Conservation (phyloP, 345 rosid genomes). For the Physaria fendleri region DNA sequence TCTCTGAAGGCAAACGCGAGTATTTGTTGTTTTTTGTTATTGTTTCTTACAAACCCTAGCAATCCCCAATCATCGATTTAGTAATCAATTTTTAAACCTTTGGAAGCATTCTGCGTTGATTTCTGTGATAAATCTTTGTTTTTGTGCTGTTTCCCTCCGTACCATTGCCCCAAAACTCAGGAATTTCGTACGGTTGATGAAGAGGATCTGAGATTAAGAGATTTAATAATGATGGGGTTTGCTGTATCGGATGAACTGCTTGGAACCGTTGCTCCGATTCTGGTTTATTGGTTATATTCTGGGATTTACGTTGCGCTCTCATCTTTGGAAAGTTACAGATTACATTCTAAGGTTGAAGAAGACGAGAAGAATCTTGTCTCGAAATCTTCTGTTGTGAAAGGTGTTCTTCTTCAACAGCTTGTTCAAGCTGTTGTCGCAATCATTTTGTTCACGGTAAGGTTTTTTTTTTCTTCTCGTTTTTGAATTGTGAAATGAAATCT, state of each 20-base stretch:
- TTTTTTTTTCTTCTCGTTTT: background rate
- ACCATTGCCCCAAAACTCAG: background rate
- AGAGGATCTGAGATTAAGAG: constrained; percentile 20
- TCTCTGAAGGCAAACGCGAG: too few relatives aligned
- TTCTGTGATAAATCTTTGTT: background rate
- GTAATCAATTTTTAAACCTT: too few relatives aligned
- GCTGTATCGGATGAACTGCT: constrained; percentile 67
- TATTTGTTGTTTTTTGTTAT: too few relatives aligned
- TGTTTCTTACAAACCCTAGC: too few relatives aligned
- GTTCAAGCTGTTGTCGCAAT: constrained; percentile 77
- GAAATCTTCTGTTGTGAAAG: constrained; percentile 58
- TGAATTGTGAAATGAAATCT: background rate
- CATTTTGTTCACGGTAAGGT: constrained; percentile 55
- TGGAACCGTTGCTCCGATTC: constrained; percentile 67
- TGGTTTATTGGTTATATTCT: constrained; percentile 79
- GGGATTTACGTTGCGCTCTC: constrained; percentile 59
- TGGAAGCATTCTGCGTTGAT: background rate
- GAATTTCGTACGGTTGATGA: background rate
- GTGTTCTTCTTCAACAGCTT: constrained; percentile 77
- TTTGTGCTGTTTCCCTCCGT: background rate
- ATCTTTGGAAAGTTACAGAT: constrained; percentile 51
- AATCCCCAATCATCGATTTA: too few relatives aligned
- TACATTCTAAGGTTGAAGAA: constrained; percentile 75
- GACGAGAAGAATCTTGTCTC: constrained; percentile 76
- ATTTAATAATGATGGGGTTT: constrained; percentile 39